A percentile compares a stretch with the other conserved stretches of the same genome.
These are phyloP conservation scores for Pleurotus salmoneostramineus DNA, from an alignment of 768 basidiomycete species.

Conservation along the genomic window DNA sequence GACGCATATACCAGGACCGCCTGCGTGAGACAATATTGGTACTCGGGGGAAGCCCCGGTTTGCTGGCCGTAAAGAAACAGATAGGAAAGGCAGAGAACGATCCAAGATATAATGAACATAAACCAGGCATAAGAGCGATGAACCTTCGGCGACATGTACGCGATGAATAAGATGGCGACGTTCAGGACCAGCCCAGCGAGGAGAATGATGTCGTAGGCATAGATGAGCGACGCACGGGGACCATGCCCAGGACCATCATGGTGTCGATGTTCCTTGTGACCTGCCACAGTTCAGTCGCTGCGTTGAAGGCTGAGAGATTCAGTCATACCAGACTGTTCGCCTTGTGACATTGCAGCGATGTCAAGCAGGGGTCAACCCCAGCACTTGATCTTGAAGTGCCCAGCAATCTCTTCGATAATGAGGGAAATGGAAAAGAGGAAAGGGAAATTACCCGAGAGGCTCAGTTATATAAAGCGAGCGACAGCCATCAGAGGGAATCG, in stretches of 20 bases:
- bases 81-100: constrained; percentile 5
- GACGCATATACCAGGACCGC: constrained; percentile 1
- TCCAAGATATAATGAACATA: constrained; percentile 7
- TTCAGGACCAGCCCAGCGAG: constrained; percentile 3
- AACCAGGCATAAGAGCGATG: constrained; percentile 4
- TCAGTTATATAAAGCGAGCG: too few species aligned
- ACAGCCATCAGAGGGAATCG: too few species aligned
- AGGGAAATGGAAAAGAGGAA: too few species aligned
- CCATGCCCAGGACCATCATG: neutral
- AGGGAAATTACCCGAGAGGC: too few species aligned
- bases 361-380: too few species aligned
- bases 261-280: too few species aligned
- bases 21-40: constrained; percentile 1
- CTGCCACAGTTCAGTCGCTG: too few species aligned
- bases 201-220: neutral
- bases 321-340: too few species aligned
- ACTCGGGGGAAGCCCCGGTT: neutral
- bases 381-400: too few species aligned
- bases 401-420: too few species aligned
- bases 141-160: neutral
- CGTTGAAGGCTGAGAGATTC: too few species aligned
- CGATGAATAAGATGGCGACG: neutral
- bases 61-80: constrained; percentile 5
- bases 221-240: neutral
- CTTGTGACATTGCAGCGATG: too few species aligned